Conservation (phyloP, 2,329 filamentous ascomycete genomes). For the Fusarium sp. region DNA sequence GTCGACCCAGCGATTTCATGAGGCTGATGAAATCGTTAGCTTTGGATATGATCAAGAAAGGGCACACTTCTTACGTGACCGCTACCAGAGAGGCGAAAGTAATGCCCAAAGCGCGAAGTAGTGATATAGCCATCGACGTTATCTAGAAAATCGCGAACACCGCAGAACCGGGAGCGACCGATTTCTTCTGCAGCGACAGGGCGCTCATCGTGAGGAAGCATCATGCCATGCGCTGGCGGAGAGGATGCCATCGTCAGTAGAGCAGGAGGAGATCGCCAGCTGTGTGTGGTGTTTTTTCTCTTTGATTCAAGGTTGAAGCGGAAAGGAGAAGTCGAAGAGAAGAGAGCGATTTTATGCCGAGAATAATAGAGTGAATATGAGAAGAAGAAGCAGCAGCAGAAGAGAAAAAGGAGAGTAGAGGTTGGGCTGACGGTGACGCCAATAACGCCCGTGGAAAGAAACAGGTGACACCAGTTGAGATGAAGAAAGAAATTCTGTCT, state of each 20-base stretch:
- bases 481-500: constrained; percentile 8
- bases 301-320: neutral
- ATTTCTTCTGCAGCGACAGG: neutral
- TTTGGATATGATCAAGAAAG: neutral
- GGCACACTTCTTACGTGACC: constrained; percentile 71
- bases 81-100: constrained; percentile 77
- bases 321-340: neutral
- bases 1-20: constrained; percentile 77
- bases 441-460: constrained; percentile 15
- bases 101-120: constrained; percentile 66
- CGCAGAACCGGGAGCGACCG: constrained; percentile 51
- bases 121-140: constrained; percentile 56
- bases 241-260: constrained; percentile 30
- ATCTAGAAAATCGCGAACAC: constrained; percentile 56
- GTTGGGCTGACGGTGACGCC: constrained; percentile 32
- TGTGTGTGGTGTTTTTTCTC: neutral
- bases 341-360: neutral
- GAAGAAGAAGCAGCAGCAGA: neutral
- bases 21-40: constrained; percentile 61
- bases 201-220: constrained; percentile 14
- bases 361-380: constrained; percentile 2
- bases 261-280: neutral
- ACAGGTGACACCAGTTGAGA: constrained; percentile 40
- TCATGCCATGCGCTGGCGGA: constrained; percentile 27
- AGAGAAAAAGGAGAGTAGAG: constrained; percentile 5